These are phyloP conservation scores for Annona cherimola DNA, from an alignment of 164 flowering plant species.

Conservation along the genomic window DNA sequence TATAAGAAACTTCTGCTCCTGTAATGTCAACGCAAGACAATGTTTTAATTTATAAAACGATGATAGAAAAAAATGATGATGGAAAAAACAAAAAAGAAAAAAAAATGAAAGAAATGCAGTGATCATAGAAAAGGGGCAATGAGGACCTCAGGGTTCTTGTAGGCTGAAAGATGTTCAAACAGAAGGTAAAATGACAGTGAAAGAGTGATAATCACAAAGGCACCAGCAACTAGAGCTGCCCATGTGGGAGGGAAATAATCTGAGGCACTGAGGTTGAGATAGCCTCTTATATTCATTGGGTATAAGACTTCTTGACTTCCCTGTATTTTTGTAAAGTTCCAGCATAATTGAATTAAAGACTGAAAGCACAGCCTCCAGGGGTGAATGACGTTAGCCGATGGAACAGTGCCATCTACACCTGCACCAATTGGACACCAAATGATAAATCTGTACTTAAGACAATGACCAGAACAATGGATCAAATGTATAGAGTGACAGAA, in stretches of 20 bases:
- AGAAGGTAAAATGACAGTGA: slow-evolving; percentile 57
- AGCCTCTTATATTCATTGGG: slow-evolving; percentile 31
- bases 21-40: slow-evolving; percentile 13
- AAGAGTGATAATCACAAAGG: slow-evolving; percentile 45
- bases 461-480: not conserved
- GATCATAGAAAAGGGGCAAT: not conserved
- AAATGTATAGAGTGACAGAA: not conserved
- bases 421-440: not conserved
- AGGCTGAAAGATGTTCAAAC: slow-evolving; percentile 65
- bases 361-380: not conserved
- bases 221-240: slow-evolving; percentile 50
- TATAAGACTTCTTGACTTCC: slow-evolving; percentile 7
- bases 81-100: not conserved
- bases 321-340: slow-evolving; percentile 14
- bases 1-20: slow-evolving; percentile 96
- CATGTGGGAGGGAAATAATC: slow-evolving; percentile 43
- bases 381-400: slow-evolving; percentile 3
- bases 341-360: slow-evolving; percentile 24
- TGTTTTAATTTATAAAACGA: not conserved
- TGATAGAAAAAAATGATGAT: not conserved
- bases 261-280: slow-evolving; percentile 16
- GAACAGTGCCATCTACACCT: slow-evolving; percentile 10
- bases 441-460: not conserved
- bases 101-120: not conserved
- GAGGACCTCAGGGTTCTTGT: slow-evolving; percentile 77